Evolutionary conservation across 1,284 basidiomycete genomes (phyloP).

Genomic region (Irpex sp.): DNA sequence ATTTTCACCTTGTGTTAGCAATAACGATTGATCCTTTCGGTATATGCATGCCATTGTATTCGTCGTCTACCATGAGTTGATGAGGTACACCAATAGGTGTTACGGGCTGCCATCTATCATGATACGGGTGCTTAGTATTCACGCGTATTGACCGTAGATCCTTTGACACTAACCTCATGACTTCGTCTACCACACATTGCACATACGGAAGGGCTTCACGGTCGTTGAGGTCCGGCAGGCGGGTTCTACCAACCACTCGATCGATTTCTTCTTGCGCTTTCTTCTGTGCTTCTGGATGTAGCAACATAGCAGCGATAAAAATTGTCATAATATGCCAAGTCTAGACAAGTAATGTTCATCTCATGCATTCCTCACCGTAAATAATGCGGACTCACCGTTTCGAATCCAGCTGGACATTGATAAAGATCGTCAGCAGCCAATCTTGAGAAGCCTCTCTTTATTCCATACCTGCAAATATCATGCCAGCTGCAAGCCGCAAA

Average conservation of each 20-base stretch:
- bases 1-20: no score
- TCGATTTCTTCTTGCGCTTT: slow-evolving; percentile 14
- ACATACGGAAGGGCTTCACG: slow-evolving; percentile 15
- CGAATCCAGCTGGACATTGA: not conserved
- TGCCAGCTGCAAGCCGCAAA: not conserved
- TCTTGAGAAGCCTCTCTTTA: not conserved
- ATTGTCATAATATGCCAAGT: slow-evolving; percentile 2
- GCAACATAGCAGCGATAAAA: slow-evolving; percentile 13
- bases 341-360: not conserved
- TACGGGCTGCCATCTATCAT: not conserved
- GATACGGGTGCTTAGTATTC: no score
- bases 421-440: no score
- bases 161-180: slow-evolving; percentile 2
- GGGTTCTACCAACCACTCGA: slow-evolving; percentile 9
- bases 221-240: slow-evolving; percentile 14
- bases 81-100: not conserved
- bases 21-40: not conserved
- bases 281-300: slow-evolving; percentile 10
- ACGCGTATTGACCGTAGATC: not conserved
- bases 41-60: not conserved
- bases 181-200: slow-evolving; percentile 10
- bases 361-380: not conserved
- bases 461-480: not conserved
- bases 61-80: not conserved
- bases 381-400: not conserved